Conservation (phyloP, 805 yeast genomes). For the Candida maesae region DNA sequence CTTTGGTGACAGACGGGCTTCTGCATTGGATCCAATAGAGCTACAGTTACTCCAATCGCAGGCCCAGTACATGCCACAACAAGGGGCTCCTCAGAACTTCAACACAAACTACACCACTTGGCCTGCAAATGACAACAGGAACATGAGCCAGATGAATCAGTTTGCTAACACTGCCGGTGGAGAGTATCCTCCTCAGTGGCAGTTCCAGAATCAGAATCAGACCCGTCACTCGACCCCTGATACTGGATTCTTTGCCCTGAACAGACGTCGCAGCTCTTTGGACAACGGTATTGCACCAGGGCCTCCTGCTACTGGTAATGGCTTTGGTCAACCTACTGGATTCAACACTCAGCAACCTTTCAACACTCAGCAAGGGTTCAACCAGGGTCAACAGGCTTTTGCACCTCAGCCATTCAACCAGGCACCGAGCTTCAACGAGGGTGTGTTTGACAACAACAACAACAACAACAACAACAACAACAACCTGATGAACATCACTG, state of each 20-base stretch:
- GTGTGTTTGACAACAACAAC: conserved; percentile 8
- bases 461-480: conserved; percentile 3
- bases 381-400: no score
- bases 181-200: neutral
- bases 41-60: conserved; percentile 8
- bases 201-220: conserved; percentile 9
- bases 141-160: neutral
- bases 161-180: no score
- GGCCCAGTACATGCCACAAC: conserved; percentile 1
- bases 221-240: conserved; percentile 8
- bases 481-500: conserved; percentile 8
- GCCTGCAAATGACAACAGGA: conserved; percentile 1
- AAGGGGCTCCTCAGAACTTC: no score
- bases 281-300: neutral
- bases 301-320: neutral
- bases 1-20: conserved; percentile 18
- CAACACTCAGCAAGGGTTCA: no score
- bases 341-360: neutral
- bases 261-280: conserved; percentile 3
- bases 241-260: conserved; percentile 6
- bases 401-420: neutral
- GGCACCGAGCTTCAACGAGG: conserved; percentile 12
- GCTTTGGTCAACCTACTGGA: no score
- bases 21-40: conserved; percentile 12
- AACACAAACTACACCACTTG: conserved; percentile 9